Percentiles rank a stretch among this genome's conserved stretches.
These are phyloP conservation scores for Terfezia boudieri DNA, from an alignment of 495 filamentous ascomycete species.

Conservation along the genomic window DNA sequence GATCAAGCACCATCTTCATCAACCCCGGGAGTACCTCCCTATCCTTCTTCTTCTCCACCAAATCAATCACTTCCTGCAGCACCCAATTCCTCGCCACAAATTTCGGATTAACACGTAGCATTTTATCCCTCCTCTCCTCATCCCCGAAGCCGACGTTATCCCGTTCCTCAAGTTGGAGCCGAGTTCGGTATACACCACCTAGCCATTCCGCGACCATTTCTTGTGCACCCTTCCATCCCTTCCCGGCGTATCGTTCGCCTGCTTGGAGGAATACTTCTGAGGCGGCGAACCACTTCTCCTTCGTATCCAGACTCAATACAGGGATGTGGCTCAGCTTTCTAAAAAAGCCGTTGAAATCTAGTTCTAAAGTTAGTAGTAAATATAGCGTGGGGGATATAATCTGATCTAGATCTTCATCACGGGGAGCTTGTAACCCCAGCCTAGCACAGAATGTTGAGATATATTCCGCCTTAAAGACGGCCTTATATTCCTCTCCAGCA, in stretches of 20 bases:
- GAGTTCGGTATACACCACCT: conserved; percentile 41
- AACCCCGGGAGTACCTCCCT: conserved; percentile 48
- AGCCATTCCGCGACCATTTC: conserved; percentile 55
- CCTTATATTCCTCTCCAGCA: conserved; percentile 63
- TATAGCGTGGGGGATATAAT: conserved; percentile 66
- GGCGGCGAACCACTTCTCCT: conserved; percentile 32
- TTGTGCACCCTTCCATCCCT: conserved; percentile 38
- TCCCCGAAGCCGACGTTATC: conserved; percentile 27
- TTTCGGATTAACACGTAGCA: conserved; percentile 77
- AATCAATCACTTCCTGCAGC: conserved; percentile 71
- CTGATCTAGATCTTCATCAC: conserved; percentile 49
- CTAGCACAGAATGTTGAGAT: conserved; percentile 55
- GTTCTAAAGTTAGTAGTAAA: conserved; percentile 47
- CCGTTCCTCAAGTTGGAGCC: conserved; percentile 36
- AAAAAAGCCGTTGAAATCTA: conserved; percentile 91
- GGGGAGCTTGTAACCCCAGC: conserved; percentile 44
- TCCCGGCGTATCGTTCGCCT: conserved; percentile 33
- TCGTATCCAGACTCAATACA: conserved; percentile 35
- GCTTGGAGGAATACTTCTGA: conserved; percentile 49
- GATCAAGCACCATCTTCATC: conserved; percentile 58
- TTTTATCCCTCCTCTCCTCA: conserved; percentile 37
- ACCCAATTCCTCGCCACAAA: conserved; percentile 82
- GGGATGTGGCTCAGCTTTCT: conserved; percentile 40
- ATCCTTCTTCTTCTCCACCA: conserved; percentile 68
- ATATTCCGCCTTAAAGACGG: conserved; percentile 69